These are phyloP conservation scores for Akanthomyces uredinophilus DNA, from an alignment of 2,329 filamentous ascomycete species.

Conservation along the genomic window DNA sequence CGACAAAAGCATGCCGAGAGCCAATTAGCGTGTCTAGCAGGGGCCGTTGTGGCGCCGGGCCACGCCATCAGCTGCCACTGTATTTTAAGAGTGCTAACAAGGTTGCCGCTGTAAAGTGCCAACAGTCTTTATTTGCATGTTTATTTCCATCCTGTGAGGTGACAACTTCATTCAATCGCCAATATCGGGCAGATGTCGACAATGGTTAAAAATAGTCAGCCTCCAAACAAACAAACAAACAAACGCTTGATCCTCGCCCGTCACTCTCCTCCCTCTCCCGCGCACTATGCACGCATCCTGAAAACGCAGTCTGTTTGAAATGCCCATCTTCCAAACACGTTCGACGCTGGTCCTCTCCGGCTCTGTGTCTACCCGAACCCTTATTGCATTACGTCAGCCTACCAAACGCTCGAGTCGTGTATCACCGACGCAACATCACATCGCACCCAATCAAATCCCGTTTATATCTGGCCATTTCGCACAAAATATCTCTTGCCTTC, in stretches of 20 bases:
- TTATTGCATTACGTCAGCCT: not conserved
- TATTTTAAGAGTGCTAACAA: not conserved
- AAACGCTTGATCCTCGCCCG: not conserved
- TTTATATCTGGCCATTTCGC: not conserved
- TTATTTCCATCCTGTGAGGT: not conserved
- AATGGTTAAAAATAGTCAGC: too few species aligned
- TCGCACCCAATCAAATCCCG: not conserved
- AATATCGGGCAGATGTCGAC: too few species aligned
- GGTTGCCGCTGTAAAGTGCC: not conserved
- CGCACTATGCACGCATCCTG: not conserved
- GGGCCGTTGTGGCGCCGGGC: not conserved
- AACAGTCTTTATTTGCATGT: not conserved
- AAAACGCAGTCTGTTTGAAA: conserved; percentile 1
- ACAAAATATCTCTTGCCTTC: not conserved
- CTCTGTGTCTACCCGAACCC: not conserved
- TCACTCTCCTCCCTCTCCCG: not conserved
- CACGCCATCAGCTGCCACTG: not conserved
- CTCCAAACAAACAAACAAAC: not conserved
- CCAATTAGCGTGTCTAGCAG: not conserved
- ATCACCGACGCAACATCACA: not conserved
- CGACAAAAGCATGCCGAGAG: not conserved
- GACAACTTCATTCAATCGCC: too few species aligned
- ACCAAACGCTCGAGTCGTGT: not conserved
- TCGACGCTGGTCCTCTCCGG: not conserved
- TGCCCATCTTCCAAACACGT: not conserved